Base-by-base conservation (phyloP, 495 filamentous ascomycete genomes). In the Schizothecium vesticola region DNA sequence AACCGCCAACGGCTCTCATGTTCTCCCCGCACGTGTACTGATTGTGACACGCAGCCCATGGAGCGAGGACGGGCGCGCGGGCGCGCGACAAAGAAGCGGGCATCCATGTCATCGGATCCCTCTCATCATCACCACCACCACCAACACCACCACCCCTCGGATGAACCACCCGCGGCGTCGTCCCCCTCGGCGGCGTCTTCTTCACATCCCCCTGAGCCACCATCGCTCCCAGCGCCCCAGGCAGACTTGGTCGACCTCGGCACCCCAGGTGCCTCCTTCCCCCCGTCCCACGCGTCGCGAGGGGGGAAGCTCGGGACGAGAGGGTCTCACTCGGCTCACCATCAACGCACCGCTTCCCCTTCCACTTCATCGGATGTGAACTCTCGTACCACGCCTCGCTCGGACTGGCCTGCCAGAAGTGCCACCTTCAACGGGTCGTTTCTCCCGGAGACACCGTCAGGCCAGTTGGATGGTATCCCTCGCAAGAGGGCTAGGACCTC, bases 401-500 rank as follows among this genome's bases (percentile, higher is more conserved):
- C 59, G 19, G 73, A 75, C 58, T 67, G 77, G 5, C 75, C 73
- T 1, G 69, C 57, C 31, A 70, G 71, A n/a, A 75, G 62, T 55
- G 64, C 74, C 56, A 74, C 76, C 4, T 76, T 71, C 26, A 67
- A 74, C 55, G 63, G 69, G 19, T 65, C 70, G 4, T 74, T 75
- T 59, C 67, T 66, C 16, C 73, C 75, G 33, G 75, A 79, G 26
- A 72, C 74, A 0, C 78, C 76, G 0, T 77, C 77, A 10, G 69
- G 21, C 21, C 59, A 36, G 6, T 61, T 67, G 13, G 66, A 51
- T n/a, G 43, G 43, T n/a, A 6, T 51, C 6, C 43, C 70, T 9
- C 73, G 72, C 29, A 76, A 81, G 76, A 72, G 80, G 69, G 70
- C 75, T 21, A 77, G 76, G 61, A 77, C 77, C 61, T 75, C 80